A percentile compares a stretch with the other conserved stretches of the same genome.
These are phyloP conservation scores for Fusarium coicis DNA, from an alignment of 2,329 filamentous ascomycete species.

Conservation along the genomic window DNA sequence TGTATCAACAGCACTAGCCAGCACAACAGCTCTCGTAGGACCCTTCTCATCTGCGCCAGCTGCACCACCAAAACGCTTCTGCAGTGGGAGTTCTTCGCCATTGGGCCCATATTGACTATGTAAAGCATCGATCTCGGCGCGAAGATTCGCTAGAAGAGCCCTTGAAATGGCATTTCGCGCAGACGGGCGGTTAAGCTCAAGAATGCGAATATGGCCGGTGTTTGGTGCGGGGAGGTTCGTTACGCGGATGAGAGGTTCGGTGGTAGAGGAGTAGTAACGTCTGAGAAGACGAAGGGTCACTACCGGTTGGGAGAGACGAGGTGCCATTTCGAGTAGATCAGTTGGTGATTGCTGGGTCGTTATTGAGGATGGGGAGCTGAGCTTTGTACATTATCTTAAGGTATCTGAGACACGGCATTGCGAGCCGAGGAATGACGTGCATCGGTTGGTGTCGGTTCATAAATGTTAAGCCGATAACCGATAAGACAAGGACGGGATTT, in stretches of 20 bases:
- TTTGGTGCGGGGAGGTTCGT: conserved; percentile 81
- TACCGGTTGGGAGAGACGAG: conserved; percentile 41
- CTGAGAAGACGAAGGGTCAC: conserved; percentile 37
- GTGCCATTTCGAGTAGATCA: conserved; percentile 45
- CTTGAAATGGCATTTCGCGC: conserved; percentile 92
- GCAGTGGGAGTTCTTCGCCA: conserved; percentile 61
- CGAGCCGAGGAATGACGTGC: conserved; percentile 31
- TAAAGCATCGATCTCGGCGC: conserved; percentile 77
- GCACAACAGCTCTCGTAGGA: conserved; percentile 80
- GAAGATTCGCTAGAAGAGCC: conserved; percentile 77
- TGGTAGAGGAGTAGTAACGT: conserved; percentile 56
- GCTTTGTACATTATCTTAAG: neutral
- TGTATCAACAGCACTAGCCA: conserved; percentile 86
- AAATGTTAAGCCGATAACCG: conserved; percentile 38
- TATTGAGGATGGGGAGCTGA: neutral
- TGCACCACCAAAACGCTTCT: conserved; percentile 57
- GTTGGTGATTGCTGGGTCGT: neutral
- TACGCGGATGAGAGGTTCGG: conserved; percentile 71
- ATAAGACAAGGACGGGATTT: conserved; percentile 15
- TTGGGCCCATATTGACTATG: conserved; percentile 68
- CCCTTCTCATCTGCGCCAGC: conserved; percentile 59
- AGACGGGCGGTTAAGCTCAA: conserved; percentile 85
- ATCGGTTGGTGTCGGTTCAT: conserved; percentile 38
- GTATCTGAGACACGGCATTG: neutral
- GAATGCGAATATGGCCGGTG: conserved; percentile 85